Percentiles rank a stretch among this genome's conserved stretches.
Evolutionary conservation across 495 filamentous ascomycete genomes (phyloP).

Genomic region (Aspergillus campestris): DNA sequence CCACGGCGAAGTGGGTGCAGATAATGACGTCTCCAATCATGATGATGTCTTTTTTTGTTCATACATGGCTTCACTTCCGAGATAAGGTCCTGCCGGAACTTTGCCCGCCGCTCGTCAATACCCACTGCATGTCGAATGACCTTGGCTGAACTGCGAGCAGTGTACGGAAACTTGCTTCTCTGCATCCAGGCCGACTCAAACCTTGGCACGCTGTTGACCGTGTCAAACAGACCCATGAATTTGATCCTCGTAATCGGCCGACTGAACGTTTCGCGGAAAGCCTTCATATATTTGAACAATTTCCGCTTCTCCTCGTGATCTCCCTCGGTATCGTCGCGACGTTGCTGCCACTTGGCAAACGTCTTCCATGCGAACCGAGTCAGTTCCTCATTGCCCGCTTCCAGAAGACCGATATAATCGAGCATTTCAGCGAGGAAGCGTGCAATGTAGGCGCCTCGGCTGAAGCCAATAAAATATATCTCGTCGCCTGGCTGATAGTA

Average conservation of each 20-base stretch:
- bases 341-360: conserved; percentile 75
- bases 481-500: conserved; percentile 75
- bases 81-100: conserved; percentile 62
- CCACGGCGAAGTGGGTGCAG: conserved; percentile 14
- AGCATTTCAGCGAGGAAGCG: conserved; percentile 84
- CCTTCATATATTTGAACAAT: conserved; percentile 70
- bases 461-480: conserved; percentile 79
- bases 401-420: conserved; percentile 70
- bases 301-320: conserved; percentile 53
- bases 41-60: conserved; percentile 24
- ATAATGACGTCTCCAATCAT: conserved; percentile 22
- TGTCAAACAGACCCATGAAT: conserved; percentile 42
- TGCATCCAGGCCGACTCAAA: conserved; percentile 87
- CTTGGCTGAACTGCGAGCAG: conserved; percentile 65
- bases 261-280: conserved; percentile 79
- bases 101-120: conserved; percentile 70
- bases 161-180: conserved; percentile 73
- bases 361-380: conserved; percentile 81
- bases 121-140: conserved; percentile 65
- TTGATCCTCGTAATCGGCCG: conserved; percentile 63
- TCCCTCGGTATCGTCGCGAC: conserved; percentile 46
- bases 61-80: conserved; percentile 43
- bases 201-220: conserved; percentile 70
- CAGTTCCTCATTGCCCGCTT: conserved; percentile 83
- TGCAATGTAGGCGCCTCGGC: conserved; percentile 78